Percentiles rank a stretch among this genome's conserved stretches.
These are phyloP conservation scores for Rubia balearica DNA, from an alignment of 305 asterid genomes.

Conservation along the genomic window DNA sequence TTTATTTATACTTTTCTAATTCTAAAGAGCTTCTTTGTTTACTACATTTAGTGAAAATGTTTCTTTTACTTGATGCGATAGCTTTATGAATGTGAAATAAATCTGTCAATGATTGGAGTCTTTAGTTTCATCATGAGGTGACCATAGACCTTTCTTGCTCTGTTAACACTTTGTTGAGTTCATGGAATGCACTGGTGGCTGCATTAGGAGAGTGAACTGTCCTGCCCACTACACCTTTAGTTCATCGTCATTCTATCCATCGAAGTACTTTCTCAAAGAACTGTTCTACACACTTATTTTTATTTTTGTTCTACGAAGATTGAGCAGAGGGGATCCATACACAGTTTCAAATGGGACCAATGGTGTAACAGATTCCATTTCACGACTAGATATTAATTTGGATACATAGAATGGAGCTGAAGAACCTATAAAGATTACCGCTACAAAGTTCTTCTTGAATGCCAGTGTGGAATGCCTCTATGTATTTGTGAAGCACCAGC, in stretches of 20 bases:
- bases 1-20: not conserved
- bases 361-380: slow-evolving; percentile 51
- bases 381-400: slow-evolving; percentile 51
- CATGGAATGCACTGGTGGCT: not conserved
- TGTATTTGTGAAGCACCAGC: slow-evolving; percentile 92
- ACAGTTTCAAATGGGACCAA: slow-evolving; percentile 49
- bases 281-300: not conserved
- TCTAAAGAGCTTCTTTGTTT: slow-evolving; percentile 7
- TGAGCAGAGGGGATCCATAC: slow-evolving; percentile 39
- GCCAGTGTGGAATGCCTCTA: slow-evolving; percentile 98
- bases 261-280: not conserved
- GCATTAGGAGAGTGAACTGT: slow-evolving; percentile 3
- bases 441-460: slow-evolving; percentile 39
- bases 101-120: not conserved
- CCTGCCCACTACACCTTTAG: not conserved
- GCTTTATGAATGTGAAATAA: not conserved
- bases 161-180: not conserved
- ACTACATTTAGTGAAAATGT: not conserved
- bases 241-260: not conserved
- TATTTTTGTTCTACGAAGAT: slow-evolving; percentile 25
- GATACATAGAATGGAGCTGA: slow-evolving; percentile 39
- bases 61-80: not conserved
- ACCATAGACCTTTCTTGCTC: not conserved
- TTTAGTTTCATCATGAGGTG: not conserved
- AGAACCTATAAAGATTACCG: slow-evolving; percentile 32